Evolutionary conservation across 176 grass and related monocot species (phyloP), one percentile per base, ranked within the genome.

Genomic region (Alloteropsis semialata): DNA sequence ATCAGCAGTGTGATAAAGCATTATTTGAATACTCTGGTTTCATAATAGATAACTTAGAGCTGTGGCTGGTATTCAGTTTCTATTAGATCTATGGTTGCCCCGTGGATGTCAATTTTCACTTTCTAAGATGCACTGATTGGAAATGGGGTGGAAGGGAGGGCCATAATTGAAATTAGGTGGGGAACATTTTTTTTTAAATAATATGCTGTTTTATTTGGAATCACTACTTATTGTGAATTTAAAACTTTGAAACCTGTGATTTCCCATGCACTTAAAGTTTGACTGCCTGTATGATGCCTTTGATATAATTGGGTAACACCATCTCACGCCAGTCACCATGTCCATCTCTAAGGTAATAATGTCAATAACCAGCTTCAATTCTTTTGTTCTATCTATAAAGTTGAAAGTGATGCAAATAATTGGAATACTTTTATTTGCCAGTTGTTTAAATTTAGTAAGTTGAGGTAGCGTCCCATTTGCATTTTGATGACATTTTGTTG

Each of bases 21-120:
- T 72, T 34, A 24, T 3, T 48, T 28, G 9, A 78, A 85, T 17
- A 59, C 64, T 50, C 30, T 36, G 1, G 15, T 69, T 65, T 36
- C 19, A 27, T 58, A n/a, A 44, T 67, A 42, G 27, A 22, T 56
- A 22, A 43, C 5, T 33, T 41, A 54, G 18, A 29, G 24, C 45
- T 44, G 62, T 60, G 57, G 36, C 16, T 77, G 51, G 30, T 24
- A 78, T 78, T 70, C 60, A 70, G 34, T 66, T 66, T 66, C 34
- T 55, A 3, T 55, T 27, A 63, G 69, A 64, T 57, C 59, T 29
- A 32, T 75, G 24, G 25, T 22, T 55, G 49, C 66, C 72, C 50
- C 10, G 10, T 6, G 39, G 63, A 67, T 33, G 7, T 53, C 25
- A 54, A 19, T 28, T 39, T 67, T 77, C 8, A 74, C 14, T 27